Base-by-base conservation (phyloP, 306 rosid species). In the Vigna nakashimae region DNA sequence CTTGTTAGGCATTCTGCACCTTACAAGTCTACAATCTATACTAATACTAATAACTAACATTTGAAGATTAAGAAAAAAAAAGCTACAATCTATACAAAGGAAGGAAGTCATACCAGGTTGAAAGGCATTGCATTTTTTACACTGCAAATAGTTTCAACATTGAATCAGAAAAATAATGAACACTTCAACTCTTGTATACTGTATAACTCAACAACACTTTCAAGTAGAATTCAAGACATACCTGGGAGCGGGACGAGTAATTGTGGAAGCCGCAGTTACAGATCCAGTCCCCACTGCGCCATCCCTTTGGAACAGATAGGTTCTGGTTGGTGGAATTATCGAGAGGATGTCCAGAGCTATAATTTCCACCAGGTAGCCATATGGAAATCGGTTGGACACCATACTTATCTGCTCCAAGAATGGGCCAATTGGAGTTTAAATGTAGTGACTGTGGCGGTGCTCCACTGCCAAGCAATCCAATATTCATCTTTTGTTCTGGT, bases 231-330 rank as follows among this genome's bases (percentile, higher is more conserved):
- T 51, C 38, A 32, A 28, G 72, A 58, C n/a, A 83, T 67, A 95
- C 99, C 91, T 95, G 94, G n/a, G 89, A 85, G 46, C 93, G 94
- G 43, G 98, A 95, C 3, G 95, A 89, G 82, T 92, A 95, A 78
- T 95, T 95, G 73, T 95, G 99, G 78, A 95, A 95, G 73, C 99
- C 96, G 71, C 98, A 95, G 80, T 78, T 85, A 84, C 99, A 95
- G 63, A 95, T 22, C 99, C 99, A 95, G 75, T 95, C 99, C 42
- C 99, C 99, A 82, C 73, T 88, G 15, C 94, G 97, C 97, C 97
- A 95, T 12, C 93, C 98, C 76, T 88, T 95, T 6, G 87, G 90
- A 74, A 74, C 83, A 26, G 89, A 73, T 63, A 63, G 83, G 40
- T 75, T 78, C 74, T 83, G 90, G 71, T 78, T 84, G 71, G 83